Evolutionary conservation across 1,139 yeast species (phyloP).

Genomic region (Saccharomyces hybrid): DNA sequence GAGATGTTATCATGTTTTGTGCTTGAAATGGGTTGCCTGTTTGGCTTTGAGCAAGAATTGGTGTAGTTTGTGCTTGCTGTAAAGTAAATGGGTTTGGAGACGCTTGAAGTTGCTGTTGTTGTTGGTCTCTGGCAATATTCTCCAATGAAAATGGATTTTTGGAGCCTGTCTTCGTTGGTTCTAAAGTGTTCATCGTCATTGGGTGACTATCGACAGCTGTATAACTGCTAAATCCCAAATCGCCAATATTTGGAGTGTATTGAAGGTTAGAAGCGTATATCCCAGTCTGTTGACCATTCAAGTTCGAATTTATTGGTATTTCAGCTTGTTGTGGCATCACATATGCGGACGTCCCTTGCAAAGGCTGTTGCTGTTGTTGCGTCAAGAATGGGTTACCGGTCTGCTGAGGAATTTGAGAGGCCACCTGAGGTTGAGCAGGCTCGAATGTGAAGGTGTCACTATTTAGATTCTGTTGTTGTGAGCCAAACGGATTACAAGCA

Average conservation of each 20-base stretch:
- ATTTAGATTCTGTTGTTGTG: constrained; percentile 14
- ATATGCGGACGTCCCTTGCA: constrained; percentile 38
- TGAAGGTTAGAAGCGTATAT: constrained; percentile 13
- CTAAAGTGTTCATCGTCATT: constrained; percentile 4
- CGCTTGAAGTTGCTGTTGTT: background rate
- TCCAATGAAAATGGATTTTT: constrained; percentile 27
- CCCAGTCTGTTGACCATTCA: background rate
- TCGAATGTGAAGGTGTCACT: constrained; percentile 15
- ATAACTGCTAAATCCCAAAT: constrained; percentile 54
- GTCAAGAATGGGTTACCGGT: constrained; percentile 15
- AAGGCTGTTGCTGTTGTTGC: constrained; percentile 13
- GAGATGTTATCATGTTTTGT: background rate
- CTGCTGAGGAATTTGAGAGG: background rate
- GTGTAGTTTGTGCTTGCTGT: constrained; percentile 1
- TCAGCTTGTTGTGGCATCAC: constrained; percentile 25
- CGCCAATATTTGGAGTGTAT: constrained; percentile 39
- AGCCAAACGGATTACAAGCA: constrained; percentile 26
- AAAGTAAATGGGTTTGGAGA: constrained; percentile 3
- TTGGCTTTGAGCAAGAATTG: background rate
- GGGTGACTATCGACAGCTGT: background rate
- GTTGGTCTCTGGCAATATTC: constrained; percentile 9
- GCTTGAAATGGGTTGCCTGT: background rate
- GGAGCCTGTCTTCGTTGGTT: constrained; percentile 13
- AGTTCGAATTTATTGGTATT: background rate
- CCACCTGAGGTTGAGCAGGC: constrained; percentile 8